Evolutionary conservation across 2,329 filamentous ascomycete species (phyloP).

Genomic region (Xylaria sp.): DNA sequence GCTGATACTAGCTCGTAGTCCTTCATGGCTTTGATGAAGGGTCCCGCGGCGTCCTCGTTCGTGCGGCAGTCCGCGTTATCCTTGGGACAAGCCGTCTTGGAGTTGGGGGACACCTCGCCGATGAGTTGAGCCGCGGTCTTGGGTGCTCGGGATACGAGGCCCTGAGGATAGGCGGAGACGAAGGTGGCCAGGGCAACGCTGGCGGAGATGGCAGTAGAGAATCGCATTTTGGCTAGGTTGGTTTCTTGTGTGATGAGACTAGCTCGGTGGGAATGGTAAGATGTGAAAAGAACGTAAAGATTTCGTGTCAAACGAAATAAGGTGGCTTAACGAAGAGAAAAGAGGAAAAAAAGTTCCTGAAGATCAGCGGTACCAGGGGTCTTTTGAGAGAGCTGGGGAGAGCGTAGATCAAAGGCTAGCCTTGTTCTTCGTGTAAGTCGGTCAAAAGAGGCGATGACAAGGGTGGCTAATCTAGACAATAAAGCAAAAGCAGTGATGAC

Average conservation of each 20-base stretch:
- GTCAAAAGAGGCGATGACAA: constrained; percentile 14
- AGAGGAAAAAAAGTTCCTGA: neutral
- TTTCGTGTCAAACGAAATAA: constrained; percentile 38
- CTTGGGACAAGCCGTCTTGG: constrained; percentile 46
- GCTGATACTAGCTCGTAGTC: constrained; percentile 65
- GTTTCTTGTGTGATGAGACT: constrained; percentile 39
- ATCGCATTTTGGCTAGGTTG: constrained; percentile 45
- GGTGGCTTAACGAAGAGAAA: constrained; percentile 6
- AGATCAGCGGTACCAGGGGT: neutral
- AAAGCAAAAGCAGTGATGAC: neutral
- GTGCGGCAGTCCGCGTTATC: constrained; percentile 71
- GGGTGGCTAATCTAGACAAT: neutral
- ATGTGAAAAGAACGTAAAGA: constrained; percentile 7
- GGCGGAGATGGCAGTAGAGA: constrained; percentile 42
- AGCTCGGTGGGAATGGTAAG: constrained; percentile 20
- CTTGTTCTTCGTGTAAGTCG: constrained; percentile 13
- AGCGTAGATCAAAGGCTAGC: neutral
- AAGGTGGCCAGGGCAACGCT: constrained; percentile 44
- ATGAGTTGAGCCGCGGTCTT: constrained; percentile 56
- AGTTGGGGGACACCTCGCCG: constrained; percentile 63
- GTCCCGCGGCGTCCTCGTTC: constrained; percentile 68
- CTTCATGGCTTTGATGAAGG: constrained; percentile 66
- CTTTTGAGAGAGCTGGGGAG: neutral
- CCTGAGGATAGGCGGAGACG: constrained; percentile 36
- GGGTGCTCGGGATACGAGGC: constrained; percentile 6